Evolutionary conservation across 2,329 filamentous ascomycete species (phyloP).

Genomic region (Penicillium palitans): DNA sequence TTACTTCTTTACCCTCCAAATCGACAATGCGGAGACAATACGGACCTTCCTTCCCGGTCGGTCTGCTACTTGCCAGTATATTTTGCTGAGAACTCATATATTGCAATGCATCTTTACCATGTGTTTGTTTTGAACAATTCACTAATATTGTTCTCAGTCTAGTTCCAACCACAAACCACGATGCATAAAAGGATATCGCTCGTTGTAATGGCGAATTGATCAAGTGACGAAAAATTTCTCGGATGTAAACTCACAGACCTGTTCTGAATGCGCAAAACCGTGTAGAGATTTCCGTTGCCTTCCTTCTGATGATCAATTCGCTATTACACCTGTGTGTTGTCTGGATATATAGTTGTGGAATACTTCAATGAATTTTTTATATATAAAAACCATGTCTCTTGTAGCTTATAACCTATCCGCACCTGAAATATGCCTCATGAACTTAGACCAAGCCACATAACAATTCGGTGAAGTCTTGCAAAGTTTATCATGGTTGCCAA

Average conservation of each 20-base stretch:
- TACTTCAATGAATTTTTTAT: constrained; percentile 13
- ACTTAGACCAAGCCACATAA: background rate
- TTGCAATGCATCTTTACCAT: constrained; percentile 10
- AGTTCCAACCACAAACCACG: background rate
- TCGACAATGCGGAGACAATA: constrained; percentile 67
- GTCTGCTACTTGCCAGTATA: constrained; percentile 73
- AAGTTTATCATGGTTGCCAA: background rate
- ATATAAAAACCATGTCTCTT: background rate
- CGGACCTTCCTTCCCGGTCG: constrained; percentile 62
- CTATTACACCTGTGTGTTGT: constrained; percentile 10
- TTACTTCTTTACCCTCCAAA: constrained; percentile 66
- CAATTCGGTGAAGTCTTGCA: background rate
- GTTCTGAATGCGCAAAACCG: constrained; percentile 89
- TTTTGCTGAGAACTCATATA: constrained; percentile 56
- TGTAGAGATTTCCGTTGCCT: constrained; percentile 99
- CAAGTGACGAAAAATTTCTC: constrained; percentile 80
- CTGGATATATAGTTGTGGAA: constrained; percentile 16
- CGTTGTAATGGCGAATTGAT: constrained; percentile 24
- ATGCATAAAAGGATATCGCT: constrained; percentile 3
- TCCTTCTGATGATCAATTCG: constrained; percentile 79
- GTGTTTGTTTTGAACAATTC: constrained; percentile 1
- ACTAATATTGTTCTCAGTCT: constrained; percentile 6
- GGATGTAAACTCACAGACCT: constrained; percentile 86
- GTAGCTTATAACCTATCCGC: background rate
- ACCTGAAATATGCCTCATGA: background rate